Evolutionary conservation across 2,329 filamentous ascomycete genomes (phyloP).

Genomic region (Aspergillus hortae): DNA sequence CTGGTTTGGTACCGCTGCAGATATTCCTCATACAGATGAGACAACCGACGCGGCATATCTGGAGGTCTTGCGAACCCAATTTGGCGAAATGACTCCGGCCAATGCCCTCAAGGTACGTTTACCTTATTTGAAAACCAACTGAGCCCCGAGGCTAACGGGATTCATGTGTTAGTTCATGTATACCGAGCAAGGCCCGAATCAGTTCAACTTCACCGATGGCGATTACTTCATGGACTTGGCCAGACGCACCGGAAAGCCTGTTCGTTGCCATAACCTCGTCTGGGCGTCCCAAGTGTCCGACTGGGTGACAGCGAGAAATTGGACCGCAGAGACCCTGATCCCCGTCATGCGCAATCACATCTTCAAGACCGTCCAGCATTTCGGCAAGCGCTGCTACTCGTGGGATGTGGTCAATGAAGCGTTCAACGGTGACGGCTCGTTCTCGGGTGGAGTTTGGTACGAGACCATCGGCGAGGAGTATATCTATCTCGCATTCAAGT

Average conservation of each 20-base stretch:
- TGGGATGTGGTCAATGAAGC: conserved; percentile 36
- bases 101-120: conserved; percentile 51
- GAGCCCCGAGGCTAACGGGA: neutral
- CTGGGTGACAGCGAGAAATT: conserved; percentile 48
- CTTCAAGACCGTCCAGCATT: conserved; percentile 23
- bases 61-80: conserved; percentile 53
- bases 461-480: conserved; percentile 41
- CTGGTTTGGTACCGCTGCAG: conserved; percentile 55
- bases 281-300: conserved; percentile 42
- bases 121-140: neutral
- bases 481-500: conserved; percentile 40
- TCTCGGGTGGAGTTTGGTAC: conserved; percentile 37
- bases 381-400: conserved; percentile 21
- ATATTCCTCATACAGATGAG: conserved; percentile 44
- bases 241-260: conserved; percentile 34
- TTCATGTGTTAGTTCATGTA: conserved; percentile 51
- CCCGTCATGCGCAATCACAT: conserved; percentile 46
- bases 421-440: conserved; percentile 39
- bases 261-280: conserved; percentile 59
- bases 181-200: conserved; percentile 52
- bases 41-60: conserved; percentile 52
- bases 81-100: conserved; percentile 60
- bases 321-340: conserved; percentile 55
- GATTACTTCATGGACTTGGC: conserved; percentile 43
- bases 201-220: conserved; percentile 56